Conservation (phyloP, 78 protist genomes). For the Guillardia theta region DNA sequence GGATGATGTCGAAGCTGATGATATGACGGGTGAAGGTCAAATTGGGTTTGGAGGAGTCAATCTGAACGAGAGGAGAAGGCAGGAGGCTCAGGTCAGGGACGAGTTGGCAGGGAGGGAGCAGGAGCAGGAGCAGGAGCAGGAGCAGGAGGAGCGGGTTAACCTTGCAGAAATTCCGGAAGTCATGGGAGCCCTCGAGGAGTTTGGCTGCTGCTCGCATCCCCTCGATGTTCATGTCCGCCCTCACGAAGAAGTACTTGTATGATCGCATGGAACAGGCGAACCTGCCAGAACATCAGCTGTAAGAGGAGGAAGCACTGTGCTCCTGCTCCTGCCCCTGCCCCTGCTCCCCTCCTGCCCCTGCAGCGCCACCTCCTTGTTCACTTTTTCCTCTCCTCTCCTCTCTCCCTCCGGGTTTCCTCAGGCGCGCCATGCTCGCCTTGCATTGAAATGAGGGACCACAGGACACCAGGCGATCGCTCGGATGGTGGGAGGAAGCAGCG, state of each 20-base stretch:
- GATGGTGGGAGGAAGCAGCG: slow-evolving; percentile 69
- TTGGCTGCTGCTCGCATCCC: slow-evolving; percentile 33
- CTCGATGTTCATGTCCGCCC: slow-evolving; percentile 42
- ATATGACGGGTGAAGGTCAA: background rate
- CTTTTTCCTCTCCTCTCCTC: too few relatives aligned
- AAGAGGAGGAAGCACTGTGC: slow-evolving; percentile 64
- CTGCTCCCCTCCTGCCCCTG: slow-evolving; percentile 60
- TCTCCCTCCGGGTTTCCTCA: too few relatives aligned
- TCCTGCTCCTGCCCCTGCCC: too few relatives aligned
- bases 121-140: too few relatives aligned
- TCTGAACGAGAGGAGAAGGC: background rate
- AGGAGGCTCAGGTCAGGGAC: background rate
- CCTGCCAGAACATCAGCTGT: too few relatives aligned
- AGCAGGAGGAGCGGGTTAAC: too few relatives aligned
- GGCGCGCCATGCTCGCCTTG: slow-evolving; percentile 66
- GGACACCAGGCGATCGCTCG: slow-evolving; percentile 71
- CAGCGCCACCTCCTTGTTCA: background rate
- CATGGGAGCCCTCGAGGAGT: slow-evolving; percentile 70
- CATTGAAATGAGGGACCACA: slow-evolving; percentile 55
- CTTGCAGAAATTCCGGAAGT: slow-evolving; percentile 49
- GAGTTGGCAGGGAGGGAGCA: too few relatives aligned
- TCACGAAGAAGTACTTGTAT: slow-evolving; percentile 72
- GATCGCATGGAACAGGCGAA: slow-evolving; percentile 56
- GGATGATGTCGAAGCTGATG: background rate
- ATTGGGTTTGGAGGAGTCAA: background rate